phyloP scores from a whole-genome alignment of 2,329 filamentous ascomycete genomes.

The Fusarium odoratissimum region DNA sequence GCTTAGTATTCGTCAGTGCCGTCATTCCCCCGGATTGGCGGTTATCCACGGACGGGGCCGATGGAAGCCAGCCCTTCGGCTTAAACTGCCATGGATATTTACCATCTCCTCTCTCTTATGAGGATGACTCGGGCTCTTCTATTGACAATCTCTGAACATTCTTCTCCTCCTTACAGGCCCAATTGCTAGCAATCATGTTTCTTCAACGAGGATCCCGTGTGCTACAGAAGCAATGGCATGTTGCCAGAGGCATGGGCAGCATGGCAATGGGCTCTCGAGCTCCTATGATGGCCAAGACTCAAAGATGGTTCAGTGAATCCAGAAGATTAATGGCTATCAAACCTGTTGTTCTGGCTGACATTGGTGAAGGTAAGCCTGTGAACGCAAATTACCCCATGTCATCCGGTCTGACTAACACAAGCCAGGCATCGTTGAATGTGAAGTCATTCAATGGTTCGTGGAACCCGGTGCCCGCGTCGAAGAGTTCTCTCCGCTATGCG shows the following conservation, averaged over 20 bases:
- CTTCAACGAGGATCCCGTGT: conserved; percentile 63
- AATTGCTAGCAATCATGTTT: conserved; percentile 60
- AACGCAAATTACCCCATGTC: not conserved
- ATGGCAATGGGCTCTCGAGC: conserved; percentile 48
- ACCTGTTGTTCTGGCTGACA: conserved; percentile 85
- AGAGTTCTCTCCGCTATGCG: conserved; percentile 97
- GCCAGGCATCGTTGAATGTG: conserved; percentile 94
- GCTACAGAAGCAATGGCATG: conserved; percentile 63
- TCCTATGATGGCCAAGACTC: conserved; percentile 46
- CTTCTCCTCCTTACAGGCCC: conserved; percentile 30
- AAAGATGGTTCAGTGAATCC: conserved; percentile 64
- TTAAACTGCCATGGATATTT: conserved; percentile 38
- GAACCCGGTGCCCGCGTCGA: conserved; percentile 94
- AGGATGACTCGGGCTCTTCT: conserved; percentile 19
- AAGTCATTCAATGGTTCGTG: conserved; percentile 99
- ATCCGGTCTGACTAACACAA: conserved; percentile 25
- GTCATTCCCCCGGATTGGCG: conserved; percentile 49
- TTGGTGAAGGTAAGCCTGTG: conserved; percentile 76
- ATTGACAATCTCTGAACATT: conserved; percentile 23
- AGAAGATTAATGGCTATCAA: conserved; percentile 70
- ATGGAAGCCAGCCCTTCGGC: conserved; percentile 50
- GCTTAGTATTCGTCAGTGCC: conserved; percentile 35
- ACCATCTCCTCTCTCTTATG: conserved; percentile 38
- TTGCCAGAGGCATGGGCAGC: conserved; percentile 55
- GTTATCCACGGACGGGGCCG: conserved; percentile 53